Percentiles rank a stretch among this genome's conserved stretches.
These are phyloP conservation scores for Kluyveromyces siamensis DNA, from an alignment of 805 yeast species.

Conservation along the genomic window DNA sequence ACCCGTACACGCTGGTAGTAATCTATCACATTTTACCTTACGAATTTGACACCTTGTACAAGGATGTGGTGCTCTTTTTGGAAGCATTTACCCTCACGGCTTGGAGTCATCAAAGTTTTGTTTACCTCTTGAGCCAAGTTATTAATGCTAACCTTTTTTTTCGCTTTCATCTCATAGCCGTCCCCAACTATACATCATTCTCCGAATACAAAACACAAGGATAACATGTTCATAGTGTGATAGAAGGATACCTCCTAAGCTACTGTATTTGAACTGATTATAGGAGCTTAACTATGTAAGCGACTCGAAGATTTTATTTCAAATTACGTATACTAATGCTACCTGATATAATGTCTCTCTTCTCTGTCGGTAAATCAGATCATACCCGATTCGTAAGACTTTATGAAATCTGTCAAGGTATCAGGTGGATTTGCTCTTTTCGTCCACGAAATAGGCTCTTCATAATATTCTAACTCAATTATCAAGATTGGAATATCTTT, in stretches of 20 bases:
- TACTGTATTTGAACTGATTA: no score
- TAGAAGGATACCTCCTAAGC: no score
- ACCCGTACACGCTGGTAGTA: conserved; percentile 22
- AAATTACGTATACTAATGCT: no score
- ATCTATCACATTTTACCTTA: conserved; percentile 28
- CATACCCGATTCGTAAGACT: not conserved
- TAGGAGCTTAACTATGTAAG: no score
- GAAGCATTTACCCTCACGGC: not conserved
- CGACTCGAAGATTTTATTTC: no score
- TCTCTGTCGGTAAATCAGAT: no score
- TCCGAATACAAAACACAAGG: no score
- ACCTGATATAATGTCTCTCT: no score
- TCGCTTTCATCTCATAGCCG: no score
- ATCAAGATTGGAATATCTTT: not conserved
- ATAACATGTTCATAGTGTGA: no score
- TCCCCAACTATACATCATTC: no score
- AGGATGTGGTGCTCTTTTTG: conserved; percentile 12
- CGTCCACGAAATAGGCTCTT: not conserved
- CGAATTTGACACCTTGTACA: conserved; percentile 22
- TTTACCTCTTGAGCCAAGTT: not conserved
- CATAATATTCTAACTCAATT: not conserved
- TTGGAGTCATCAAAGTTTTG: not conserved
- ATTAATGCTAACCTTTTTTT: not conserved
- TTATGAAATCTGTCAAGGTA: not conserved
- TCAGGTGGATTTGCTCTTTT: not conserved